Percentiles rank a stretch among this genome's conserved stretches.
Evolutionary conservation across 768 basidiomycete genomes (phyloP).

Genomic region (Cystobasidium onofrii): DNA sequence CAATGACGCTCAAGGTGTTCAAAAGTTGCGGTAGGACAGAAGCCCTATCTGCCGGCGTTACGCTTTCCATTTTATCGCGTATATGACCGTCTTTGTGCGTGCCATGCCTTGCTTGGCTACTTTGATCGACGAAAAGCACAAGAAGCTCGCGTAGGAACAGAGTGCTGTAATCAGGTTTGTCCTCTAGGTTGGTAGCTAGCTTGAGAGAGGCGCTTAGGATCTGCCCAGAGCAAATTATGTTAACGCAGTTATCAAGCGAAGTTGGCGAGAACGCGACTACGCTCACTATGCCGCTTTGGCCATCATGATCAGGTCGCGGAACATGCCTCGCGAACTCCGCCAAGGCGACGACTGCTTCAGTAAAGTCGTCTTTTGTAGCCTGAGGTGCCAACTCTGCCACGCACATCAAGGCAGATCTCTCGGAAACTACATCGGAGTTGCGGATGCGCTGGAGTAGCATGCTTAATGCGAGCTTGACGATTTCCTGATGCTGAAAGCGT

Average conservation of each 20-base stretch:
- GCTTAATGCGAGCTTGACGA: constrained; percentile 76
- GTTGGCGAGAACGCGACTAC: background rate
- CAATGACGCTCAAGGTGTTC: constrained; percentile 80
- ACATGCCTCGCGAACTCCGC: constrained; percentile 62
- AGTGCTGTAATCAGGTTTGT: constrained; percentile 67
- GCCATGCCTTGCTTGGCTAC: constrained; percentile 54
- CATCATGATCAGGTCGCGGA: background rate
- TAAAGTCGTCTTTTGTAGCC: constrained; percentile 66
- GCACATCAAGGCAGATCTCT: constrained; percentile 84
- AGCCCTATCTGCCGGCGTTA: constrained; percentile 32
- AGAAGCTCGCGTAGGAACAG: constrained; percentile 76
- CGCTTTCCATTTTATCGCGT: background rate
- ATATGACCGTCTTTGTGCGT: background rate
- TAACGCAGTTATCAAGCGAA: background rate
- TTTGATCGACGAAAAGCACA: constrained; percentile 79
- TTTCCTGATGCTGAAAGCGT: constrained; percentile 48
- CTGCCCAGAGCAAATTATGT: constrained; percentile 46
- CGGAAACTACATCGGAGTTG: constrained; percentile 57
- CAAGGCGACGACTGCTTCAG: constrained; percentile 75
- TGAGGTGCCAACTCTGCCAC: constrained; percentile 78
- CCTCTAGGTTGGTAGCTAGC: constrained; percentile 54
- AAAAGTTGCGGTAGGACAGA: constrained; percentile 55
- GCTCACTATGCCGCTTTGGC: constrained; percentile 3
- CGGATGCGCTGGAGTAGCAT: constrained; percentile 84
- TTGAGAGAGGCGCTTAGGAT: constrained; percentile 84